Evolutionary conservation across 2,329 filamentous ascomycete genomes (phyloP), one percentile per base, ranked within the genome.

Genomic region (Fusarium siculi): DNA sequence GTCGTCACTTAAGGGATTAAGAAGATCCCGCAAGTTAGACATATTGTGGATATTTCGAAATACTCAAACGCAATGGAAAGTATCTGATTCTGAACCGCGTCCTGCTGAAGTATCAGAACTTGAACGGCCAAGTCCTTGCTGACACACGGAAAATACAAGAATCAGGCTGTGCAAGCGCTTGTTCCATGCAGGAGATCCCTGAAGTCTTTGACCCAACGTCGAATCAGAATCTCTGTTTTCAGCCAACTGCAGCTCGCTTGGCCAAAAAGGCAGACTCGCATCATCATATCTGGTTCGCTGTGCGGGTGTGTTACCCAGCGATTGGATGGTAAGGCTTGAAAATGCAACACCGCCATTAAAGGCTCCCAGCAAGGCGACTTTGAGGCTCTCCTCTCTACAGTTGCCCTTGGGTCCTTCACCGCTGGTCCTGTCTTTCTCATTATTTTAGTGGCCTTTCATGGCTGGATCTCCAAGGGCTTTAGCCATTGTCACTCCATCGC

Each of bases 101-200:
- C n/a, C 2, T n/a, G 11, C 4, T 49, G 21, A 19, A 50, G 10
- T 36, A 36, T 9, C 23, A 37, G 53, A 25, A 18, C 23, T 14
- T 43, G 32, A 14, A 49, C 16, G 11, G 7, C 4, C 5, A 4
- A 46, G 46, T 16, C 12, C 9, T 11, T 47, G 36, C 19, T 64
- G 36, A 49, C 42, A 28, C 30, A 36, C 8, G 4, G n/a, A 15
- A 15, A 36, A 14, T 9, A 25, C 28, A 32, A 30, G 52, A 67
- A 67, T 32, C 40, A 67, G 63, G 63, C 64, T 67, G 53, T 32
- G 62, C 18, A 21, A 53, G 63, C 21, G 30, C 9, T 5, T 14
- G 32, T 19, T 6, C 21, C 21, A 23, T 53, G 46, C 44, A 46
- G 36, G 9, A 46, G n/a, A 67, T 21, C 63, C 63, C 40, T 42